Evolutionary conservation across 345 rosid genomes (phyloP).

Genomic region (Citrus mangshanensis): DNA sequence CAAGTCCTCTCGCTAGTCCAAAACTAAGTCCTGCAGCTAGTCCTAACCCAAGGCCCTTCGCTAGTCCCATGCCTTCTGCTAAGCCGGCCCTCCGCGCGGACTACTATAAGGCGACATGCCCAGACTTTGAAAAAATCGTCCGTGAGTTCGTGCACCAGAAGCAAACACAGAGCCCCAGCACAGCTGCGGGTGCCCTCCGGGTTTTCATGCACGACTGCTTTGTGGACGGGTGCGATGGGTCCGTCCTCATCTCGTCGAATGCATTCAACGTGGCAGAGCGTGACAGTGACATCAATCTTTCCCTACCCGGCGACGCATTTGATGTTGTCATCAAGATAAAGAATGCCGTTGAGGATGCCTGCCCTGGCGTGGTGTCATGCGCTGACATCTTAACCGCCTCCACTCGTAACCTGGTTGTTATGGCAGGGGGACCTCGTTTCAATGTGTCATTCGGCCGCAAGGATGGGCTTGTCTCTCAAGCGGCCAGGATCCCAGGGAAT

Average conservation of each 20-base stretch:
- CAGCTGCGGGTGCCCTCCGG: slow-evolving; percentile 58
- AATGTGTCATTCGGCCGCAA: slow-evolving; percentile 46
- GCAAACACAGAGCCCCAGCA: slow-evolving; percentile 41
- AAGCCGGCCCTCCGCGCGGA: slow-evolving; percentile 26
- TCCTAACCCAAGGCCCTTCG: no score
- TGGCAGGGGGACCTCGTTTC: slow-evolving; percentile 60
- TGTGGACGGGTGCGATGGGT: slow-evolving; percentile 63
- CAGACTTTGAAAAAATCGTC: slow-evolving; percentile 40
- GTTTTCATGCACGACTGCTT: slow-evolving; percentile 60
- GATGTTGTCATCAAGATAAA: slow-evolving; percentile 45
- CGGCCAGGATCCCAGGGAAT: slow-evolving; percentile 27
- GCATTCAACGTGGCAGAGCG: slow-evolving; percentile 56
- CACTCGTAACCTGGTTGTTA: slow-evolving; percentile 54
- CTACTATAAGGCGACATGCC: slow-evolving; percentile 54
- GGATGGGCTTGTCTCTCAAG: slow-evolving; percentile 47
- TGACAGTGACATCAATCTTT: slow-evolving; percentile 40
- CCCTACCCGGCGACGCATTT: slow-evolving; percentile 59
- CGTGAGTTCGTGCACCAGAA: slow-evolving; percentile 32
- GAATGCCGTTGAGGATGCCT: slow-evolving; percentile 46
- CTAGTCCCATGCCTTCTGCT: background rate
- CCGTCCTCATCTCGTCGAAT: slow-evolving; percentile 47
- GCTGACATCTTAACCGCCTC: slow-evolving; percentile 52
- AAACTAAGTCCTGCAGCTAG: no score
- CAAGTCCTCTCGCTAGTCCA: no score
- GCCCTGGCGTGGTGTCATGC: slow-evolving; percentile 61